Base-by-base conservation (phyloP, 176 grass and related monocot genomes). In the Paspalum vaginatum region DNA sequence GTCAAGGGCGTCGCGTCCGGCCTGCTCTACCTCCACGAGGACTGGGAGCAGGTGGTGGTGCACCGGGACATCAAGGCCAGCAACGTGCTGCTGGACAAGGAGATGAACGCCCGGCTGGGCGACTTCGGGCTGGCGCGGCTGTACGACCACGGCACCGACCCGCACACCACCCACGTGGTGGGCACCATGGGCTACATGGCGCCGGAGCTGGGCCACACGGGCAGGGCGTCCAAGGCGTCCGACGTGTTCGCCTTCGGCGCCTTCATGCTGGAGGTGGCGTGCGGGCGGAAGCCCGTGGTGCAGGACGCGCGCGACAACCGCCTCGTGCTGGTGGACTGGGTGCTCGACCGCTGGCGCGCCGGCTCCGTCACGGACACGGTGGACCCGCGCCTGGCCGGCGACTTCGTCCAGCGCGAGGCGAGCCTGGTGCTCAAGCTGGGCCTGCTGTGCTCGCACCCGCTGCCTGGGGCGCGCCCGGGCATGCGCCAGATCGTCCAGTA, bases 1-100 rank as follows among this genome's bases (percentile, higher is more conserved):
- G 24, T 91, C 81, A 79, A 21, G 79, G 91, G 84, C 24, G 88
- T 93, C 10, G 88, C 91, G 2, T 85, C 86, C 0, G 91, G 91
- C 11, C 86, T 97, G 43, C 84, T 89, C 22, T 93, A 97, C 83
- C 87, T 97, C 1, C 94, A 97, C 74, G 91, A 93, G 77, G 94
- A 88, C 80, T 97, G 91, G 94, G 94, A 93, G 76, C 64, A 93
- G 77, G 86, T 97, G 80, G 94, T 97, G 69, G 78, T 97, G 68
- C 94, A 98, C 79, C 83, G 95, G 18, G 95, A 98, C 88, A 81
- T 98, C 81, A 98, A 98, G 78, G 86, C 88, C 42, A 95, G 92
- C 58, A 98, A 95, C 61, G 88, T 98, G 49, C 86, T 98, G 22
- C 92, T 98, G 4, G 95, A 98, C 72, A 57, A 4, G 44, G 70